Evolutionary conservation across 148 eudicot genomes (phyloP).

Genomic region (Persicaria maculosa): DNA sequence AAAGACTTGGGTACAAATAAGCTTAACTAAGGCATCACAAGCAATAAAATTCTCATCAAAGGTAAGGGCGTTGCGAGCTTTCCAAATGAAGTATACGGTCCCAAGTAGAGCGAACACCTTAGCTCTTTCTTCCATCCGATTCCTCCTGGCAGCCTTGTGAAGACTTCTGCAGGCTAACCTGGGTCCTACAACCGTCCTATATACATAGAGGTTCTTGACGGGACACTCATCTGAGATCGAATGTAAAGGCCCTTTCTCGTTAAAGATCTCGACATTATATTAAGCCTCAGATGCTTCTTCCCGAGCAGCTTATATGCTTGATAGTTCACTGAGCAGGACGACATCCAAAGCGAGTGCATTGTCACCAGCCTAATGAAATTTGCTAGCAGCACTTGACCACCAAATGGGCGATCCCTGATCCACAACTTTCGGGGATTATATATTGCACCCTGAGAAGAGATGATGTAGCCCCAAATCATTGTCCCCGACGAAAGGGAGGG

Average conservation of each 20-base stretch:
- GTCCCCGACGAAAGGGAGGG: constrained; percentile 82
- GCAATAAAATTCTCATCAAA: too few relatives aligned
- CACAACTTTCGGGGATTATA: constrained; percentile 69
- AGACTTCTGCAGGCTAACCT: too few relatives aligned
- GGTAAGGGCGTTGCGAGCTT: too few relatives aligned
- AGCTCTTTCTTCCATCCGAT: too few relatives aligned
- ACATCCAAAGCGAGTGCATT: constrained; percentile 99
- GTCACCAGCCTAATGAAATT: constrained; percentile 84
- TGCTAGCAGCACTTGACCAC: constrained; percentile 68
- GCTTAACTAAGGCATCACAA: too few relatives aligned
- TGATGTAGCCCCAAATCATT: constrained; percentile 75
- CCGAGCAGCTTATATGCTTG: constrained; percentile 76
- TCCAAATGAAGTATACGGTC: too few relatives aligned
- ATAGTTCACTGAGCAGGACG: constrained; percentile 71
- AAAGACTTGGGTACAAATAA: too few relatives aligned
- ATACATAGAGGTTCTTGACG: constrained; percentile 78
- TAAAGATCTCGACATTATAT: constrained; percentile 89
- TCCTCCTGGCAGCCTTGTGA: too few relatives aligned
- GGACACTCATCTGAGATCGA: constrained; percentile 39
- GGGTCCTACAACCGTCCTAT: constrained; percentile 71
- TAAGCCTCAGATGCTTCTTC: constrained; percentile 73
- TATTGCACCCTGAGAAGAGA: constrained; percentile 74
- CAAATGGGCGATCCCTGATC: constrained; percentile 92
- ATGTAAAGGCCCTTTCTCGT: constrained; percentile 48
- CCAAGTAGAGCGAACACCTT: too few relatives aligned